phyloP scores from a whole-genome alignment of 768 basidiomycete species.

The Xerocomellus dryophilus region DNA sequence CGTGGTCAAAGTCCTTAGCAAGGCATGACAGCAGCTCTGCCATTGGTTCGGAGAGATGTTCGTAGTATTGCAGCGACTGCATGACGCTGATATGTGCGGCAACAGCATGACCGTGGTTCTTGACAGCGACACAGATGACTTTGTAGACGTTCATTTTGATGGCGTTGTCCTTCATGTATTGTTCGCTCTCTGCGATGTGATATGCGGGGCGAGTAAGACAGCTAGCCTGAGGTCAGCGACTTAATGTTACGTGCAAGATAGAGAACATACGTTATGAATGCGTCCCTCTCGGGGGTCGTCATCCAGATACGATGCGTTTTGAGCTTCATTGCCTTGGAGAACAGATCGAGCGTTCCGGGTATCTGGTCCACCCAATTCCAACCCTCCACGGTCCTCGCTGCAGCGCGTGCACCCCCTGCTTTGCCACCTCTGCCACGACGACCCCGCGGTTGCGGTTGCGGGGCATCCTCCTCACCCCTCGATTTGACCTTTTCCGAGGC shows the following conservation, averaged over 20 bases:
- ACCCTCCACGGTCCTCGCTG: conserved; percentile 41
- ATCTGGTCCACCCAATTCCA: conserved; percentile 85
- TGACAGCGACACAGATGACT: conserved; percentile 87
- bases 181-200: conserved; percentile 79
- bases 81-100: conserved; percentile 88
- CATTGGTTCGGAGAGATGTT: conserved; percentile 92
- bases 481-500: conserved; percentile 76
- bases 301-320: conserved; percentile 86
- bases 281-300: conserved; percentile 80
- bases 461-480: conserved; percentile 45
- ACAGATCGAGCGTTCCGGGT: conserved; percentile 60
- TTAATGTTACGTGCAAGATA: not conserved
- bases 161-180: conserved; percentile 76
- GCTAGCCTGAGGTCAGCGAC: conserved; percentile 37
- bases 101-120: conserved; percentile 80
- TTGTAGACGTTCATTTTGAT: conserved; percentile 80
- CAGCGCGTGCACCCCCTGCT: conserved; percentile 38
- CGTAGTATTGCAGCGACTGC: conserved; percentile 89
- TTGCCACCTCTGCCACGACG: conserved; percentile 63
- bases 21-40: conserved; percentile 83
- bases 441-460: conserved; percentile 44
- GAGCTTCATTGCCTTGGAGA: conserved; percentile 66
- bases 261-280: conserved; percentile 62
- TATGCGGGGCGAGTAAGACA: conserved; percentile 89
- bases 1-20: conserved; percentile 82